Base-by-base conservation (phyloP, 768 basidiomycete species). In the Gyrodon lividus region DNA sequence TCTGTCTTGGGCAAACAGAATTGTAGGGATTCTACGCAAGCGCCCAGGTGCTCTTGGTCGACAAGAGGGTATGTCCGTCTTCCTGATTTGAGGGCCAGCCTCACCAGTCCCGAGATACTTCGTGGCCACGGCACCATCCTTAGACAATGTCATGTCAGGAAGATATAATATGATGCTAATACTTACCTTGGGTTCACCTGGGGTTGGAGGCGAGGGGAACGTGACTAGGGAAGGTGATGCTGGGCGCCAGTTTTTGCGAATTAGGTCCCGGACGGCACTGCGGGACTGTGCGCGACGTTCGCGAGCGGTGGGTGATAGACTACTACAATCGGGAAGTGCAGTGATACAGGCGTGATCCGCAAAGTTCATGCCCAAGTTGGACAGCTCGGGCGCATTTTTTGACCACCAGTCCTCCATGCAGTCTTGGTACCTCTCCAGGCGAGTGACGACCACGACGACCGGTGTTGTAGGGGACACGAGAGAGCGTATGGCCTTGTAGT, bases 331-430 rank as follows among this genome's bases (percentile, higher is more conserved):
- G 16, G 51, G 50, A 20, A 62, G 16, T 1, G 57, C 41, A 10
- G 63, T 65, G 13, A 62, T 26, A 23, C 63, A 65, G 5, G 60
- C 59, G 26, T 65, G 60, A 12, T 43, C 62, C 10, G 20, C 26
- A 5, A 64, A 65, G 14, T 28, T n/a, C 54, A 64, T 56, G 7
- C 57, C 59, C 4, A 44, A 20, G n/a, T 14, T 44, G n/a, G 22
- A 33, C 6, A 64, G 37, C 1, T 54, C 55, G 26, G 13, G 17
- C 16, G 31, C 50, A 22, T 66, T 59, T 14, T 51, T 53, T 3
- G 46, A 39, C 62, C 59, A 66, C 64, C 56, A 58, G 19, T 56
- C 45, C 14, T 66, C 62, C 64, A 64, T 66, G 37, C 28, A 20
- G 43, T 31, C 26, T 13, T 38, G 43, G 45, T 59, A 52, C 41